These are phyloP conservation scores for Blastomyces parvus DNA, from an alignment of 2,329 filamentous ascomycete genomes.

Conservation along the genomic window DNA sequence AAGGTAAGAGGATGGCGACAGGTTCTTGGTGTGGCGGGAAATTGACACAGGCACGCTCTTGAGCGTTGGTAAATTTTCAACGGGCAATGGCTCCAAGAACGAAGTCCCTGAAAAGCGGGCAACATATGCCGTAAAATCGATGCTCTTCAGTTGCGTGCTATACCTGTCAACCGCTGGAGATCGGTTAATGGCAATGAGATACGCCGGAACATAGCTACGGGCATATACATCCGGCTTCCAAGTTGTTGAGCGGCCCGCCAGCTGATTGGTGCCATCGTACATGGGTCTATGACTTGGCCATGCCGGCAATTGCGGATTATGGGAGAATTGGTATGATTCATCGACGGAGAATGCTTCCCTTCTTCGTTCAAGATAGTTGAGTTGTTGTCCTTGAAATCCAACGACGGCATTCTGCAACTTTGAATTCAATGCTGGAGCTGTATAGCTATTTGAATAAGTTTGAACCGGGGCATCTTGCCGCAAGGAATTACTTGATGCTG, in stretches of 20 bases:
- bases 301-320: background rate
- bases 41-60: constrained; percentile 9
- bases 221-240: constrained; percentile 19
- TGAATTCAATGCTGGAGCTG: background rate
- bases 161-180: constrained; percentile 17
- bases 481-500: background rate
- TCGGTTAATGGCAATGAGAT: constrained; percentile 21
- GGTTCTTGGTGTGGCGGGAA: constrained; percentile 11
- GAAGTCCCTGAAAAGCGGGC: constrained; percentile 16
- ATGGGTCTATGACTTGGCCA: constrained; percentile 1
- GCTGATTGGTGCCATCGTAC: background rate
- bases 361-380: constrained; percentile 5
- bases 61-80: constrained; percentile 14
- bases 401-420: background rate
- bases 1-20: constrained; percentile 14
- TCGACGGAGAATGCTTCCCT: constrained; percentile 2
- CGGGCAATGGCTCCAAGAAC: constrained; percentile 15
- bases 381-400: constrained; percentile 3
- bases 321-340: constrained; percentile 1
- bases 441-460: background rate
- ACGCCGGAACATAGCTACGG: constrained; percentile 19
- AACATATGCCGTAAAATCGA: constrained; percentile 19
- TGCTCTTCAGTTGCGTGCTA: constrained; percentile 14
- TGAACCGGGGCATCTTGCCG: background rate
- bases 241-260: background rate